Conservation (phyloP, 164 flowering plant species). For the Umbilicus rupestris region DNA sequence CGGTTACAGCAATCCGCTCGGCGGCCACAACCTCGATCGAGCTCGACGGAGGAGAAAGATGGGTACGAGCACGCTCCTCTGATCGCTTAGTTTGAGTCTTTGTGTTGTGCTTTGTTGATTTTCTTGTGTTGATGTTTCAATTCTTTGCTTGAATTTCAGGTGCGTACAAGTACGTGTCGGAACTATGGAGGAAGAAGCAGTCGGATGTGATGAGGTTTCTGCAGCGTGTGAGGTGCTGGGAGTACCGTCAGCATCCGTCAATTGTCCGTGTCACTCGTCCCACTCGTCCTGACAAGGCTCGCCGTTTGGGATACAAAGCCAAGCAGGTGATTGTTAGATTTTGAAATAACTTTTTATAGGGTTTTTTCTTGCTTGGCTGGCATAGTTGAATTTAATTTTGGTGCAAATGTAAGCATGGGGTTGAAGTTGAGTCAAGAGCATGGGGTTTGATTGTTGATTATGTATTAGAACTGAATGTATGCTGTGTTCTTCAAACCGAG, state of each 20-base stretch:
- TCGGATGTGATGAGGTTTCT: conserved; percentile 1
- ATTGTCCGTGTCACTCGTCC: not conserved
- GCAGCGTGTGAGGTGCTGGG: not conserved
- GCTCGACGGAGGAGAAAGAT: not conserved
- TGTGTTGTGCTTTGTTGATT: no score
- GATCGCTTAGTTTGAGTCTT: not conserved
- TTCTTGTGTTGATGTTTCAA: no score
- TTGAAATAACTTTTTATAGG: no score
- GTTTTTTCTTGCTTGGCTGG: not conserved
- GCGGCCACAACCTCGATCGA: not conserved
- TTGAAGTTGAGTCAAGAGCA: no score
- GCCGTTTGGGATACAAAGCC: not conserved
- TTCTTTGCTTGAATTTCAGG: not conserved
- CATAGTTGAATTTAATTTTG: no score
- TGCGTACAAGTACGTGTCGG: conserved; percentile 5
- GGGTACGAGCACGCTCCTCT: not conserved
- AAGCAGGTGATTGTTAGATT: not conserved
- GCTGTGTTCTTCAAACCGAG: no score
- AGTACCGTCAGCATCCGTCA: not conserved
- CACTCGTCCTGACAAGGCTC: conserved; percentile 2
- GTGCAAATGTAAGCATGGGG: no score
- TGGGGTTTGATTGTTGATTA: no score
- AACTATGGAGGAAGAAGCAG: conserved; percentile 3
- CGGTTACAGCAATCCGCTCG: no score
- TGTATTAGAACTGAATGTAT: no score